Conservation (phyloP, 345 rosid species). For the Atalantia buxifolia region DNA sequence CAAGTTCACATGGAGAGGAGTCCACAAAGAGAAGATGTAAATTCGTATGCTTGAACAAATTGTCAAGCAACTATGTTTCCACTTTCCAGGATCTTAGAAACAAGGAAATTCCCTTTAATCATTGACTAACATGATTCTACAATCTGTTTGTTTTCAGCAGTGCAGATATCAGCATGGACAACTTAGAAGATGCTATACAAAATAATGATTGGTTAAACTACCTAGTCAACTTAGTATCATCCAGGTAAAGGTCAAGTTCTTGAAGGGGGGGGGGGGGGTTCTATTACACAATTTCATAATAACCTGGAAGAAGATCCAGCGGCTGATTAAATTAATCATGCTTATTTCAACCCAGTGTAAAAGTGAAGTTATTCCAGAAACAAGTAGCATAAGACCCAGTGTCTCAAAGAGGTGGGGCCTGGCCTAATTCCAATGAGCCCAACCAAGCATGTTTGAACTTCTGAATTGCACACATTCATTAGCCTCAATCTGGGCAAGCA, state of each 20-base stretch:
- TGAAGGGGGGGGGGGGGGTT: not conserved
- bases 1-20: not conserved
- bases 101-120: not conserved
- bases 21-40: not conserved
- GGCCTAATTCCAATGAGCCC: not conserved
- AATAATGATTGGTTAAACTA: not conserved
- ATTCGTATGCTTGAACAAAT: not conserved
- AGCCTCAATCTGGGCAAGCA: not conserved
- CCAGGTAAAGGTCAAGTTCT: not conserved
- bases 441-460: not conserved
- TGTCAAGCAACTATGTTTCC: not conserved
- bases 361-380: not conserved
- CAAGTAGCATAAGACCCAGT: not conserved
- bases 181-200: not conserved
- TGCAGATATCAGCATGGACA: not conserved
- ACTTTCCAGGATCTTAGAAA: not conserved
- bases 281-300: not conserved
- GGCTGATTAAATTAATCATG: too few species aligned
- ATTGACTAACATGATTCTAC: not conserved
- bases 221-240: not conserved
- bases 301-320: not conserved
- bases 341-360: not conserved
- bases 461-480: not conserved
- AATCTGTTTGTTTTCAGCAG: not conserved
- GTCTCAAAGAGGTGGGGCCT: not conserved